These are phyloP conservation scores for Diaporthe humulicola DNA, from an alignment of 2,329 filamentous ascomycete species.

Conservation along the genomic window DNA sequence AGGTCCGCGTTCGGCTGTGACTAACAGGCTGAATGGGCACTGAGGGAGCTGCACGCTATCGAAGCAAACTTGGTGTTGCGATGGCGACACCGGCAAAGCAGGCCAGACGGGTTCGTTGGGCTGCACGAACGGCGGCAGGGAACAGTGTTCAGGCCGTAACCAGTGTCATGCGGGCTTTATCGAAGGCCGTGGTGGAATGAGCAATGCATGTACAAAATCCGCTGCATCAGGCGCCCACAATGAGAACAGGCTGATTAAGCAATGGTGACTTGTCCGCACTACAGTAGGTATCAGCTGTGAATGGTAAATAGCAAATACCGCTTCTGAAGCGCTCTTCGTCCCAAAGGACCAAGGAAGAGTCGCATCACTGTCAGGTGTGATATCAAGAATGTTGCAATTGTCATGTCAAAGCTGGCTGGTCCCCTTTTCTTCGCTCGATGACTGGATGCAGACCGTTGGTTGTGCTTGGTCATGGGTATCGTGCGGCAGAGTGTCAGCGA, in stretches of 20 bases:
- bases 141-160: background rate
- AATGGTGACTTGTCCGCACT: background rate
- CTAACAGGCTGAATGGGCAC: conserved; percentile 14
- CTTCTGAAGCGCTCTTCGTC: background rate
- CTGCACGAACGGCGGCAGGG: background rate
- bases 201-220: background rate
- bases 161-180: background rate
- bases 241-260: background rate
- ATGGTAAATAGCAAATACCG: background rate
- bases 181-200: background rate
- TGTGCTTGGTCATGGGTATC: background rate
- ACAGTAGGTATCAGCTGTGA: no score
- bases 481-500: background rate
- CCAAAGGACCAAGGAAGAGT: background rate
- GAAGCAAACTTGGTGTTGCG: background rate
- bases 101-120: background rate
- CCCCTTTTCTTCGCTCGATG: no score
- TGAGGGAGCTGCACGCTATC: background rate
- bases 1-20: background rate
- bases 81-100: background rate
- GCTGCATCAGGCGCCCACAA: background rate
- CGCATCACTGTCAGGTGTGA: background rate
- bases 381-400: background rate
- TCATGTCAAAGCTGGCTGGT: background rate
- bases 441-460: background rate